Evolutionary conservation across 2,329 filamentous ascomycete genomes (phyloP).

Genomic region (Neonectria coccinea): DNA sequence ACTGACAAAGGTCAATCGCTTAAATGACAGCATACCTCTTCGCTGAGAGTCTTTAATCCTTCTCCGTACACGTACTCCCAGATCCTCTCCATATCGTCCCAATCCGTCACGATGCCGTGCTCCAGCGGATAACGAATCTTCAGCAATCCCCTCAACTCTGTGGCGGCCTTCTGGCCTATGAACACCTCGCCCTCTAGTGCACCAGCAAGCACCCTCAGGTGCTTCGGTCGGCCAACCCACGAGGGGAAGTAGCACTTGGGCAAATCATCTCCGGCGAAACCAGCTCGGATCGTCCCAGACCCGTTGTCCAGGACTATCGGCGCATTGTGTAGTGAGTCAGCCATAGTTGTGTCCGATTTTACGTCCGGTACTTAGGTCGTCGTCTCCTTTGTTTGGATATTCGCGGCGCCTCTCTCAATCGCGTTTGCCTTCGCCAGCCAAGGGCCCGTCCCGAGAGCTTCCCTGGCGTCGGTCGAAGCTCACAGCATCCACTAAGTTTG

Average conservation of each 20-base stretch:
- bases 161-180: slow-evolving; percentile 88
- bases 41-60: slow-evolving; percentile 94
- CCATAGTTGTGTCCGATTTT: slow-evolving; percentile 54
- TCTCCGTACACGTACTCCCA: slow-evolving; percentile 99
- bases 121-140: slow-evolving; percentile 97
- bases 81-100: slow-evolving; percentile 99
- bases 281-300: slow-evolving; percentile 95
- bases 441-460: slow-evolving; percentile 37
- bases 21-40: slow-evolving; percentile 74
- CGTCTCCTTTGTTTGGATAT: slow-evolving; percentile 26
- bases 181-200: slow-evolving; percentile 97
- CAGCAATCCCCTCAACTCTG: slow-evolving; percentile 89
- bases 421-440: slow-evolving; percentile 33
- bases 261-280: slow-evolving; percentile 94
- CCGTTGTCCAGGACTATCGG: slow-evolving; percentile 99
- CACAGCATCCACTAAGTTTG: slow-evolving; percentile 28
- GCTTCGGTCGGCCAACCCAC: slow-evolving; percentile 95
- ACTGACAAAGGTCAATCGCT: background rate
- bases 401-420: slow-evolving; percentile 36
- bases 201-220: slow-evolving; percentile 93
- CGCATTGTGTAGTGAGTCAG: slow-evolving; percentile 86
- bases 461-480: slow-evolving; percentile 36
- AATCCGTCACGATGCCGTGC: slow-evolving; percentile 98
- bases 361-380: slow-evolving; percentile 19
- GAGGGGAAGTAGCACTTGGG: slow-evolving; percentile 98